These are phyloP conservation scores for Boletus coccyginus DNA, from an alignment of 768 basidiomycete species.

Conservation along the genomic window DNA sequence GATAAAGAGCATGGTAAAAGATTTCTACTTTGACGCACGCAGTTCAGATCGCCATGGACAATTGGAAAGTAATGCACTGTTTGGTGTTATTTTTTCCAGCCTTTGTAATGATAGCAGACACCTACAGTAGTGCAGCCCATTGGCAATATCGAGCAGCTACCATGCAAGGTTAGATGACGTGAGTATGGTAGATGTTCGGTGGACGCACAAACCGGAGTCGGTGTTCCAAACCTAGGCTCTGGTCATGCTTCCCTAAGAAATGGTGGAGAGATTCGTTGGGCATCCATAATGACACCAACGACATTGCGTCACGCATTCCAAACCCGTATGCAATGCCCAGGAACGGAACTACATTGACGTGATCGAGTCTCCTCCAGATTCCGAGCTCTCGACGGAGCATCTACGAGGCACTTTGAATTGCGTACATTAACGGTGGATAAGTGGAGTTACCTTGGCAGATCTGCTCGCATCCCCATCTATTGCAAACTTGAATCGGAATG, in stretches of 20 bases:
- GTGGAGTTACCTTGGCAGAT: neutral
- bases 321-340: conserved; percentile 38
- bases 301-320: conserved; percentile 18
- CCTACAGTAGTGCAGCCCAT: conserved; percentile 11
- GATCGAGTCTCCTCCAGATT: no score
- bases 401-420: no score
- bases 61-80: neutral
- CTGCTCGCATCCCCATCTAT: neutral
- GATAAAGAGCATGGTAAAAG: no score
- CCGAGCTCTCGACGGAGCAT: no score
- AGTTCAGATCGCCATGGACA: neutral
- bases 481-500: neutral
- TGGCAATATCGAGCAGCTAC: conserved; percentile 14
- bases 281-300: conserved; percentile 34
- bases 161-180: conserved; percentile 17
- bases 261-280: conserved; percentile 22
- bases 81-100: neutral
- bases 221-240: neutral
- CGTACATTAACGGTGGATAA: no score
- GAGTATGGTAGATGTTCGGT: conserved; percentile 13
- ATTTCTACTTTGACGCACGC: no score
- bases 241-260: conserved; percentile 11
- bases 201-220: conserved; percentile 11
- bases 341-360: no score
- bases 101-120: neutral